A percentile compares a stretch with the other conserved stretches of the same genome.
Conservation (phyloP, 257 asterid species). For the Cruciata laevipes region DNA sequence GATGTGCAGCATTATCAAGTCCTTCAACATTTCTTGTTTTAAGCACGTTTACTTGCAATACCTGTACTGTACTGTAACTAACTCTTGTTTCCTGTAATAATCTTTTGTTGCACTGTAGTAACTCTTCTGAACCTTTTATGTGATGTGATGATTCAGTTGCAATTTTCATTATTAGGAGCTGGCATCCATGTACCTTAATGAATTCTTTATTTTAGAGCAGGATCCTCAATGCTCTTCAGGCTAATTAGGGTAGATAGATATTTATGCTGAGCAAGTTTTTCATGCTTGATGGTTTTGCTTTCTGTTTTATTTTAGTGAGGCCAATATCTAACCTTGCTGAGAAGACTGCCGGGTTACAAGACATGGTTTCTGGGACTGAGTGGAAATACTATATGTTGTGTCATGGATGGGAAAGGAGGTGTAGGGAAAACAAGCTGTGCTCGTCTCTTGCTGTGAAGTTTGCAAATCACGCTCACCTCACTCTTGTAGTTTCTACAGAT, state of each 20-base stretch:
- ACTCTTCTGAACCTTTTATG: background rate
- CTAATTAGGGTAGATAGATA: background rate
- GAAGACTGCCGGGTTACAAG: conserved; percentile 35
- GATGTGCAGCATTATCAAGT: background rate
- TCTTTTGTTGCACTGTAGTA: background rate
- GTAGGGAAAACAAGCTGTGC: conserved; percentile 87
- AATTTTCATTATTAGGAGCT: background rate
- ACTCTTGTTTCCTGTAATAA: too few relatives aligned
- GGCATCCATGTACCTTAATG: background rate
- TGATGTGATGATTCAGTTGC: background rate
- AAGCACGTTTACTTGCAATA: background rate
- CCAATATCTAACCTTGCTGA: conserved; percentile 27
- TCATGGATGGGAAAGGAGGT: conserved; percentile 86
- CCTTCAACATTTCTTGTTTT: background rate
- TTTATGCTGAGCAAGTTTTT: background rate
- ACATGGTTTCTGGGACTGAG: conserved; percentile 46
- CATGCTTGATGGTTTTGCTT: background rate
- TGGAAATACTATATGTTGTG: conserved; percentile 69
- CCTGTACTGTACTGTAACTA: background rate
- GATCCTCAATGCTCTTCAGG: conserved; percentile 1
- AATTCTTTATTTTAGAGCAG: background rate
- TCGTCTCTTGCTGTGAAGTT: conserved; percentile 71
- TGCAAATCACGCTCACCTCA: conserved; percentile 58
- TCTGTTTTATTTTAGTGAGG: conserved; percentile 44
- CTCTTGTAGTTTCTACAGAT: conserved; percentile 61